These are phyloP conservation scores for Biscutella laevigata DNA, from an alignment of 441 rosid species.

Conservation along the genomic window DNA sequence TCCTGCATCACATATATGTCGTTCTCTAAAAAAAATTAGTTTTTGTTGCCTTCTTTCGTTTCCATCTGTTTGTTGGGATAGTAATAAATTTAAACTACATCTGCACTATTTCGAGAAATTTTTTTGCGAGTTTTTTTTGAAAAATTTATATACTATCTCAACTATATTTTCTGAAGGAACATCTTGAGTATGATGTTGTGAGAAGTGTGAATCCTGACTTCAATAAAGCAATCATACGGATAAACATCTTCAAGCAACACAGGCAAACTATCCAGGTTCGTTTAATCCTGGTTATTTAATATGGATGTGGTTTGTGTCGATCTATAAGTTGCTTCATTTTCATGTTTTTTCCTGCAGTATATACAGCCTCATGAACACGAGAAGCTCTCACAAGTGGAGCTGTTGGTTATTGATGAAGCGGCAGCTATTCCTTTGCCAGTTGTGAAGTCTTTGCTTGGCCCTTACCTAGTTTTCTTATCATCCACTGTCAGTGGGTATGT, in stretches of 20 bases:
- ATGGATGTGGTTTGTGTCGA: not conserved
- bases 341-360: conserved; percentile 48
- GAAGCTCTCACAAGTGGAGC: conserved; percentile 96
- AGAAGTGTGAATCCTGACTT: conserved; percentile 70
- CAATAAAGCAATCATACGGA: conserved; percentile 70
- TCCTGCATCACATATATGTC: conserved; percentile 7
- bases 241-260: conserved; percentile 87
- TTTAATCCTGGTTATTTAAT: not conserved
- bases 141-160: not conserved
- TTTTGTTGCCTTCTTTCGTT: too few relatives aligned
- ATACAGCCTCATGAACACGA: conserved; percentile 87
- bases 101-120: not conserved
- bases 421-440: conserved; percentile 97
- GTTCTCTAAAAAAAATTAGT: too few relatives aligned
- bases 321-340: not conserved
- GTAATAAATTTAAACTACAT: not conserved
- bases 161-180: conserved; percentile 50
- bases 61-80: not conserved
- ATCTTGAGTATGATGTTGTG: conserved; percentile 80
- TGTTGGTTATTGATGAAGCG: conserved; percentile 96
- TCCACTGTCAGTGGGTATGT: conserved; percentile 96
- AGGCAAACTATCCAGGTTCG: conserved; percentile 93
- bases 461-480: conserved; percentile 91
- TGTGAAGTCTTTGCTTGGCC: conserved; percentile 88
- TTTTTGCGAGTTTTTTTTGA: conserved; percentile 9